A percentile compares a stretch with the other conserved stretches of the same genome.
Evolutionary conservation across 805 yeast genomes (phyloP).

Genomic region (Hanseniaspora vineae): DNA sequence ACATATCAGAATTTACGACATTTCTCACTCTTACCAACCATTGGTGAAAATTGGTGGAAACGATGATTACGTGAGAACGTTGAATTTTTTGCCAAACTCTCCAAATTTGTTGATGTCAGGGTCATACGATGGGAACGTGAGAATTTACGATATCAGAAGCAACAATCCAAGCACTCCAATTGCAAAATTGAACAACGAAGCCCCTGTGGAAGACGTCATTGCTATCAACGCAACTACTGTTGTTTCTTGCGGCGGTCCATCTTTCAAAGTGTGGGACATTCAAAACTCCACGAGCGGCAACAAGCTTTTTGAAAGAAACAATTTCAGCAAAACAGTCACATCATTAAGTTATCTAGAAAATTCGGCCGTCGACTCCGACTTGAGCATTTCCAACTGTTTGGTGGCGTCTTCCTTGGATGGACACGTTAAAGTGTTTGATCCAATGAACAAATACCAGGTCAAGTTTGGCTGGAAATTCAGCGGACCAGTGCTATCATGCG

Average conservation of each 20-base stretch:
- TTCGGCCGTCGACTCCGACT: conserved; percentile 10
- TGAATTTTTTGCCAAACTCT: conserved; percentile 59
- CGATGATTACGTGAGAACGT: conserved; percentile 79
- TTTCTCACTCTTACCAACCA: conserved; percentile 66
- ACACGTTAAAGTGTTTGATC: conserved; percentile 89
- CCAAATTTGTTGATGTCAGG: conserved; percentile 82
- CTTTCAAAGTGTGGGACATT: conserved; percentile 84
- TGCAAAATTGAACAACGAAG: conserved; percentile 52
- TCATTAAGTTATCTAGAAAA: conserved; percentile 34
- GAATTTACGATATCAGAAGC: conserved; percentile 72
- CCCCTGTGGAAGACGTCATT: conserved; percentile 77
- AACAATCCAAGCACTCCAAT: conserved; percentile 38
- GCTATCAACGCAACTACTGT: conserved; percentile 61
- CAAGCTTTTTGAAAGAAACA: conserved; percentile 52
- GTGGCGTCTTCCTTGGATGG: conserved; percentile 95
- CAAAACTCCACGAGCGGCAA: conserved; percentile 49
- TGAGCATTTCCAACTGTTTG: conserved; percentile 31
- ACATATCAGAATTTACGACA: conserved; percentile 76
- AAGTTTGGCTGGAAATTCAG: conserved; percentile 97
- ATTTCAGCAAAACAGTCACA: conserved; percentile 90
- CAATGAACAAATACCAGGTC: conserved; percentile 67
- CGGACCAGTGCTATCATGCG: conserved; percentile 81
- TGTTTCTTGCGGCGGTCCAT: conserved; percentile 71
- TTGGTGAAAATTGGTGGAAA: conserved; percentile 58
- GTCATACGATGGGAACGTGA: conserved; percentile 78